Evolutionary conservation across 2,329 filamentous ascomycete genomes (phyloP).

Genomic region (Apiospora saccharicola): DNA sequence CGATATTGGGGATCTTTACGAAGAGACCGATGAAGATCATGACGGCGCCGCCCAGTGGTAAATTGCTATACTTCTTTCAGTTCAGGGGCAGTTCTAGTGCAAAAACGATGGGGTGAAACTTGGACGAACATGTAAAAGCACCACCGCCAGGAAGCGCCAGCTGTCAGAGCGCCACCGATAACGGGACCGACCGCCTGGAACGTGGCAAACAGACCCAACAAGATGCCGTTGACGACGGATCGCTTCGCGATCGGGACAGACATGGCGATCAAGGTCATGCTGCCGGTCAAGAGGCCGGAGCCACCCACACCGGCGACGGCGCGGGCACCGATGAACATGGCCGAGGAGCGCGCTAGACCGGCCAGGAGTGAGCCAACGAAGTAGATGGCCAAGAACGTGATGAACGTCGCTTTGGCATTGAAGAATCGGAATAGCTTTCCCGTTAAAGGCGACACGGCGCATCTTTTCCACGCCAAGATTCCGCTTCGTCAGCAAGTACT

Average conservation of each 20-base stretch:
- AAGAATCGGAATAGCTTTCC: slow-evolving; percentile 45
- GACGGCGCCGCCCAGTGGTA: slow-evolving; percentile 55
- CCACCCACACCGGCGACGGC: slow-evolving; percentile 46
- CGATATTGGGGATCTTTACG: slow-evolving; percentile 48
- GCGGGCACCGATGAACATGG: slow-evolving; percentile 44
- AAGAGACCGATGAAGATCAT: slow-evolving; percentile 56
- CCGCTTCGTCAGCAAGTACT: slow-evolving; percentile 33
- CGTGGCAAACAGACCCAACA: neutral
- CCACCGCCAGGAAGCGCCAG: slow-evolving; percentile 32
- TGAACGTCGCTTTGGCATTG: slow-evolving; percentile 43
- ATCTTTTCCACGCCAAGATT: neutral
- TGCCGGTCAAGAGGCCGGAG: slow-evolving; percentile 39
- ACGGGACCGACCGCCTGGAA: slow-evolving; percentile 4
- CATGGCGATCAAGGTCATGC: slow-evolving; percentile 17
- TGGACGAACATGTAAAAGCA: slow-evolving; percentile 30
- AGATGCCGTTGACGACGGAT: slow-evolving; percentile 9
- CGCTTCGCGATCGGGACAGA: slow-evolving; percentile 10
- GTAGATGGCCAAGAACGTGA: slow-evolving; percentile 44
- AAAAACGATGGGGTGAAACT: too few relatives aligned
- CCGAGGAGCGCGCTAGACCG: slow-evolving; percentile 43
- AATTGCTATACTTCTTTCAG: slow-evolving; percentile 31
- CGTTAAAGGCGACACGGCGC: slow-evolving; percentile 31
- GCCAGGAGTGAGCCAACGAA: slow-evolving; percentile 47
- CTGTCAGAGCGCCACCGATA: slow-evolving; percentile 6
- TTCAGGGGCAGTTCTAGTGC: too few relatives aligned